phyloP scores from a whole-genome alignment of 371 early-diverging fungal species.

The Haplosporangium sp. region DNA sequence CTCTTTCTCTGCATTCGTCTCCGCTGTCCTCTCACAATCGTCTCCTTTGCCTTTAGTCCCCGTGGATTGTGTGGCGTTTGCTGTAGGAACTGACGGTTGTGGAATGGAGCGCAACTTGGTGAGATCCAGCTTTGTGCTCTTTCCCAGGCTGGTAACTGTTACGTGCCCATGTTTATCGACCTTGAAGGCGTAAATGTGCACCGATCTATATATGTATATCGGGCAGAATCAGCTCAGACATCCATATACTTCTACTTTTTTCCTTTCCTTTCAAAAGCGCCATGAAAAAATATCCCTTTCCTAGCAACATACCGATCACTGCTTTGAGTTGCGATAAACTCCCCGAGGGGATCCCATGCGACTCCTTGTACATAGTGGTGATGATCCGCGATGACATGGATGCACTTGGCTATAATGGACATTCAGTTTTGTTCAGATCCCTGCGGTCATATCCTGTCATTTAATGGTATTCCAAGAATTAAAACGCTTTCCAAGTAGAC shows the following conservation, averaged over 20 bases:
- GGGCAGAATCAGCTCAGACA: too few relatives aligned
- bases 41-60: conserved; percentile 24
- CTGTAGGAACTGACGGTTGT: conserved; percentile 7
- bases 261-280: too few relatives aligned
- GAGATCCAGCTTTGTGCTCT: conserved; percentile 53
- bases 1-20: conserved; percentile 20
- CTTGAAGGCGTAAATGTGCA: conserved; percentile 59
- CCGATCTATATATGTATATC: conserved; percentile 54
- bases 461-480: not conserved
- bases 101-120: conserved; percentile 43
- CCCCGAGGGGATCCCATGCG: conserved; percentile 93
- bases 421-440: not conserved
- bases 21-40: conserved; percentile 19
- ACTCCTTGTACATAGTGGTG: conserved; percentile 96
- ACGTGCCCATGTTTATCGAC: conserved; percentile 41
- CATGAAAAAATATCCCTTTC: too few relatives aligned
- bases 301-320: conserved; percentile 79
- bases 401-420: conserved; percentile 68
- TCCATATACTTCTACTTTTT: too few relatives aligned
- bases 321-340: conserved; percentile 91
- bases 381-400: conserved; percentile 88
- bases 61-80: conserved; percentile 23
- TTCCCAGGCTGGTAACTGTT: conserved; percentile 36
- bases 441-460: not conserved
- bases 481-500: too few relatives aligned